Percentiles rank a stretch among this genome's conserved stretches.
phyloP scores from a whole-genome alignment of 1,284 basidiomycete genomes.

The Heterobasidion annosum region DNA sequence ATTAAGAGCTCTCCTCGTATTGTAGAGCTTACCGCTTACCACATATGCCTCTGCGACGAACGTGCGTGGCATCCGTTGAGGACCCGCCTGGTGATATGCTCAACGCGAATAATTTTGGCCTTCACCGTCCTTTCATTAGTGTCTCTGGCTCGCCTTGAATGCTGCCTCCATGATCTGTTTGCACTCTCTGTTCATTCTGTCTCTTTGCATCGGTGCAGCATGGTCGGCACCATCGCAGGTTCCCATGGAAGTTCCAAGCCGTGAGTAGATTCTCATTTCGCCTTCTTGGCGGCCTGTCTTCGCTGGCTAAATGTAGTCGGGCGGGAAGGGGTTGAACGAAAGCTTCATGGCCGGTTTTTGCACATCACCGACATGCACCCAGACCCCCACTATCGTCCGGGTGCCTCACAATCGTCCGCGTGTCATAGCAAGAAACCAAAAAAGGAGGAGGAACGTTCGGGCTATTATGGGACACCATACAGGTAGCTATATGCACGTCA shows the following conservation, averaged over 20 bases:
- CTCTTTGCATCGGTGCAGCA: slow-evolving; percentile 8
- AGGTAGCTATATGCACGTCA: slow-evolving; percentile 31
- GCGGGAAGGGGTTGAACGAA: slow-evolving; percentile 18
- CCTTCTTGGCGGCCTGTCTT: not conserved
- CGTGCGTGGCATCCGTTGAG: not conserved
- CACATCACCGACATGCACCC: slow-evolving; percentile 80
- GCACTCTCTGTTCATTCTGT: slow-evolving; percentile 2
- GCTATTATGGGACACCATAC: slow-evolving; percentile 52
- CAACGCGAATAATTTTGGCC: not conserved
- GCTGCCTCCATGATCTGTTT: slow-evolving; percentile 12
- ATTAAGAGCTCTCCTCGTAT: too few species aligned
- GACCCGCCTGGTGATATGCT: not conserved
- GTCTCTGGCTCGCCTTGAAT: not conserved
- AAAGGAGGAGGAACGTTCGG: slow-evolving; percentile 40
- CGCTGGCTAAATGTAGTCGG: not conserved
- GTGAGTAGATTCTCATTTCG: slow-evolving; percentile 7
- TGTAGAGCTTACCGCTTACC: not conserved
- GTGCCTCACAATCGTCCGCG: slow-evolving; percentile 40
- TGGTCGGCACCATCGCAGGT: slow-evolving; percentile 13
- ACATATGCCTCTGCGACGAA: not conserved
- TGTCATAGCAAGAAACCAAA: slow-evolving; percentile 62
- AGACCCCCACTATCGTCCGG: slow-evolving; percentile 51
- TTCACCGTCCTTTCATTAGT: not conserved
- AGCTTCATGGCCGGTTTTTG: slow-evolving; percentile 66
- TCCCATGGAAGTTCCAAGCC: slow-evolving; percentile 12